Percentiles rank a stretch among this genome's conserved stretches.
Conservation (phyloP, 1,139 yeast genomes). For the Yamadazyma diddensiae region DNA sequence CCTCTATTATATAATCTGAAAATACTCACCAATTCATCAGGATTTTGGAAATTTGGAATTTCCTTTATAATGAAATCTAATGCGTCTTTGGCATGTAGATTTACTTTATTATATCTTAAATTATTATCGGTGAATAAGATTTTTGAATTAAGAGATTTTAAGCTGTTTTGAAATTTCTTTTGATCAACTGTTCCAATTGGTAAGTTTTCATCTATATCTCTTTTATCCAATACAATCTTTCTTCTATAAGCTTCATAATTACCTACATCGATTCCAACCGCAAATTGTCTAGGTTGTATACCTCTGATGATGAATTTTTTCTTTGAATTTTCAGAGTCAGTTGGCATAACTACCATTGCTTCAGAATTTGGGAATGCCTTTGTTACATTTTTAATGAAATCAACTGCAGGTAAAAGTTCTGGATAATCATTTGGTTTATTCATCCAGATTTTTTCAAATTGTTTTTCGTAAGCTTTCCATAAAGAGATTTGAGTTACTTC, state of each 20-base stretch:
- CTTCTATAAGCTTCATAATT: constrained; percentile 45
- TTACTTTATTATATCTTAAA: constrained; percentile 18
- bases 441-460: constrained; percentile 52
- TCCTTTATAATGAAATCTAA: constrained; percentile 32
- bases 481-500: constrained; percentile 94
- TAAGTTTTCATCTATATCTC: constrained; percentile 18
- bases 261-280: constrained; percentile 42
- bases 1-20: constrained; percentile 38
- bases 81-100: constrained; percentile 18
- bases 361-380: constrained; percentile 88
- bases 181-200: constrained; percentile 40
- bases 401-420: constrained; percentile 87
- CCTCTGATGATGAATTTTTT: constrained; percentile 91
- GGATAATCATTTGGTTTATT: constrained; percentile 42
- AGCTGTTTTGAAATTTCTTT: constrained; percentile 30
- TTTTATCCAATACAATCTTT: constrained; percentile 15
- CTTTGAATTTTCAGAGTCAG: constrained; percentile 44
- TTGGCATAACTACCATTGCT: constrained; percentile 81
- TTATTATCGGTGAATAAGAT: constrained; percentile 3
- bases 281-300: constrained; percentile 52
- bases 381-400: constrained; percentile 90
- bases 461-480: constrained; percentile 93
- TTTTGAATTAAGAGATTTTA: constrained; percentile 12
- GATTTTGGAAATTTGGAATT: constrained; percentile 21
- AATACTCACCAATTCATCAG: constrained; percentile 24